These are phyloP conservation scores for Magnaporthiopsis rhizophila DNA, from an alignment of 2,329 filamentous ascomycete genomes.

Conservation along the genomic window DNA sequence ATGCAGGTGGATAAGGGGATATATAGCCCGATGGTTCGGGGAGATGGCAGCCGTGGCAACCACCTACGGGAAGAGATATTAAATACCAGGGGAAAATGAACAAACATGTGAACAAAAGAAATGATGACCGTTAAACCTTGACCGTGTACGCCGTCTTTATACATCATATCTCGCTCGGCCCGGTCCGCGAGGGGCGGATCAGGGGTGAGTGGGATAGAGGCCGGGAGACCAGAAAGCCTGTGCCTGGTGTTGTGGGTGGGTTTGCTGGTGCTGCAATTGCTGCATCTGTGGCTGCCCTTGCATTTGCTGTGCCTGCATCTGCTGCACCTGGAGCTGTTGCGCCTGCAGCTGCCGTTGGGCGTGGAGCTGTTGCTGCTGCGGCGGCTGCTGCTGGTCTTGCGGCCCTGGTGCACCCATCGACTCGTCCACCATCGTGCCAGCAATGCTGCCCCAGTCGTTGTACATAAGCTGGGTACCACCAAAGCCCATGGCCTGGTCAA, in stretches of 20 bases:
- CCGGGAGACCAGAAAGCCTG: not conserved
- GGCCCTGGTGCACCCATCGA: not conserved
- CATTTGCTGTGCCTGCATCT: not conserved
- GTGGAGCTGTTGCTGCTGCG: slow-evolving; percentile 4
- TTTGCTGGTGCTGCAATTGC: slow-evolving; percentile 3
- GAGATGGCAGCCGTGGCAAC: not conserved
- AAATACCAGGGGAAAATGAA: not conserved
- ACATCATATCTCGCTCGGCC: not conserved
- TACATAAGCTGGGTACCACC: not conserved
- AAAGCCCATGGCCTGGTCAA: slow-evolving; percentile 1
- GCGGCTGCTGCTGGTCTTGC: not conserved
- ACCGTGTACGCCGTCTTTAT: not conserved
- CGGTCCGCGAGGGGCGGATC: not conserved
- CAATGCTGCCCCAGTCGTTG: slow-evolving; percentile 2
- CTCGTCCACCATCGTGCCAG: not conserved
- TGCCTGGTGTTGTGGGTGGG: not conserved
- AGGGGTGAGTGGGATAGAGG: slow-evolving; percentile 1
- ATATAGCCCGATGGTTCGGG: not conserved
- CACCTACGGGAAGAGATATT: not conserved
- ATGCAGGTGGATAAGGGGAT: not conserved
- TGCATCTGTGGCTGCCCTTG: not conserved
- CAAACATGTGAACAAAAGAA: slow-evolving; percentile 1
- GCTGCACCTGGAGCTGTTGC: not conserved
- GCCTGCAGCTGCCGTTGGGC: not conserved
- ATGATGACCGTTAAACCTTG: not conserved